These are phyloP conservation scores for Phytophthora quininea DNA, from an alignment of 352 stramenopile genomes.

Conservation along the genomic window DNA sequence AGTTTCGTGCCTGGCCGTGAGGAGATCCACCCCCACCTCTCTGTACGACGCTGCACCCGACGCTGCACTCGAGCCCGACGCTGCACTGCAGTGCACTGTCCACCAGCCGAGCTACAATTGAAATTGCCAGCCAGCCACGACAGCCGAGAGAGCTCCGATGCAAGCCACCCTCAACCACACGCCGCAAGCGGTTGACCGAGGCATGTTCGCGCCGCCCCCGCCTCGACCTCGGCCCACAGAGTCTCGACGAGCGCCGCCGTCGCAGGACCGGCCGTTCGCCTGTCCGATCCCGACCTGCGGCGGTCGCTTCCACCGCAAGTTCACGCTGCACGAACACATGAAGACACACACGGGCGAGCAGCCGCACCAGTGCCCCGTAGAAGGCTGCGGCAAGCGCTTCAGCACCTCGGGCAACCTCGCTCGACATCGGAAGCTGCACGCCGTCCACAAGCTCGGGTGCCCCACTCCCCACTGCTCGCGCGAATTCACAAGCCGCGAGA, in stretches of 20 bases:
- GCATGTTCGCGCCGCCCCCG: conserved; percentile 10
- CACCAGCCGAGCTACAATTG: conserved; percentile 28
- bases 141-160: conserved; percentile 21
- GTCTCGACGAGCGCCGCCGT: conserved; percentile 27
- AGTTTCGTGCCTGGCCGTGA: conserved; percentile 25
- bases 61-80: not conserved
- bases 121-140: conserved; percentile 34
- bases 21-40: conserved; percentile 33
- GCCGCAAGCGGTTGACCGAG: conserved; percentile 9
- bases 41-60: conserved; percentile 20
- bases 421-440: conserved; percentile 69
- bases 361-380: conserved; percentile 61
- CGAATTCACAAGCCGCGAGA: conserved; percentile 56
- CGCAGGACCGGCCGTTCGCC: conserved; percentile 49
- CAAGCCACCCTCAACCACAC: conserved; percentile 25
- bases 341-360: conserved; percentile 85
- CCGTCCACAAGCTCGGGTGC: conserved; percentile 53
- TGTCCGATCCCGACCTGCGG: conserved; percentile 56
- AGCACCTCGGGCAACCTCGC: conserved; percentile 77
- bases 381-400: conserved; percentile 67
- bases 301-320: conserved; percentile 71
- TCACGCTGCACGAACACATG: conserved; percentile 74
- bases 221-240: conserved; percentile 7
- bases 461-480: conserved; percentile 50
- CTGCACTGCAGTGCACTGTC: conserved; percentile 26